Base-by-base conservation (phyloP, 2,329 filamentous ascomycete species). In the Penicillium hesseltinei region DNA sequence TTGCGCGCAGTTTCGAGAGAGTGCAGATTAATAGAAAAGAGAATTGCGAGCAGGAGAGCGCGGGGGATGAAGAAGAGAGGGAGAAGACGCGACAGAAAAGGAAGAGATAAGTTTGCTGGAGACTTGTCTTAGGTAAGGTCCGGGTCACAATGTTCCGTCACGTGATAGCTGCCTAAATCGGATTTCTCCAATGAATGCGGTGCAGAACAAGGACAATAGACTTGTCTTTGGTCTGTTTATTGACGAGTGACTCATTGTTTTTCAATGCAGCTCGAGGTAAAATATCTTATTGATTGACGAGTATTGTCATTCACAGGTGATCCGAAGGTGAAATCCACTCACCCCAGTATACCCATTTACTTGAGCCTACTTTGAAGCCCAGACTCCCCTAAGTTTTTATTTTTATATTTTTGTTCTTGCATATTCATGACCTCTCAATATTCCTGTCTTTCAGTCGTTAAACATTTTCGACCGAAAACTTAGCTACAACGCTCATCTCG, bases 31-130 rank as follows among this genome's bases (percentile, higher is more conserved):
- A 51, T 19, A 33, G 50, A 21, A 52, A 19, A 19, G 44, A 35
- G 23, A 23, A 35, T 51, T 25, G 31, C 25, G 47, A 50, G 39
- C 38, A 36, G n/a, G 19, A 25, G 31, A 33, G 60, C 63, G 62
- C 57, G 65, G 59, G 59, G 58, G 56, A 57, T 55, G 57, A 60
- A 53, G 52, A 59, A 60, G 57, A 65, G 59, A 63, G 56, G 56
- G 61, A 63, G 63, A 46, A 50, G 57, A 63, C 63, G 64, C 62
- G 60, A 62, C 62, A 68, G 64, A 66, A 65, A 66, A 62, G 54
- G 50, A 42, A 49, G 40, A 61, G 52, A 54, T 42, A 63, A 62
- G 62, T 65, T 64, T 66, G 60, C 61, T 57, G 29, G 40, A 35
- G 54, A 53, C 47, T 40, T 38, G 60, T 53, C 38, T 63, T 66